These are phyloP conservation scores for Biancaea sappan DNA, from an alignment of 306 rosid species.

Conservation along the genomic window DNA sequence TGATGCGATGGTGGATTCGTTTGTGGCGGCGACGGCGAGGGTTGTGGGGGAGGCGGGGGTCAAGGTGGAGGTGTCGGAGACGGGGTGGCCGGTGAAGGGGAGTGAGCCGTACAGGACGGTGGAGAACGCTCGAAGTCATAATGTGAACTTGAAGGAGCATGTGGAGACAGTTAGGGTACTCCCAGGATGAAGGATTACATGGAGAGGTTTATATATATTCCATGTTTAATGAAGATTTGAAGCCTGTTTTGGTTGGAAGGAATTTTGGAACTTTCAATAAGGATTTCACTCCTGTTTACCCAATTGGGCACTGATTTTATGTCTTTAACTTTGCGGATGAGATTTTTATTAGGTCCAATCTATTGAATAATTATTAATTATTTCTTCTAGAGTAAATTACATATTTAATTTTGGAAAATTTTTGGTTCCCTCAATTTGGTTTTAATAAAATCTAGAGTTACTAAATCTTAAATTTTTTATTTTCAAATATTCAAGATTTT, in stretches of 20 bases:
- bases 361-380: too few species aligned
- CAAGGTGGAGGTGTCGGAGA: background rate
- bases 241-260: background rate
- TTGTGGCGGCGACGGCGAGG: background rate
- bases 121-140: background rate
- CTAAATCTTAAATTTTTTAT: too few species aligned
- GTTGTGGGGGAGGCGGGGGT: background rate
- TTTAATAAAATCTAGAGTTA: too few species aligned
- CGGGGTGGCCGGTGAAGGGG: slow-evolving; percentile 9
- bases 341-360: too few species aligned
- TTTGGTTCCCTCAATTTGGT: too few species aligned
- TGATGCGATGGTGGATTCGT: slow-evolving; percentile 3
- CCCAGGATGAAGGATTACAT: background rate
- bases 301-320: background rate
- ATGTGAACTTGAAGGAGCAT: background rate
- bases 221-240: background rate
- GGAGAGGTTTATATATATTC: slow-evolving; percentile 18
- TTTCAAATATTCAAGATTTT: too few species aligned
- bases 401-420: too few species aligned
- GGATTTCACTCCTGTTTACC: background rate
- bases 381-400: too few species aligned
- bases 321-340: background rate
- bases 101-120: slow-evolving; percentile 1
- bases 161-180: background rate
- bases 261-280: background rate